Evolutionary conservation across 805 yeast genomes (phyloP).

Genomic region (Metschnikowia peoriensis): DNA sequence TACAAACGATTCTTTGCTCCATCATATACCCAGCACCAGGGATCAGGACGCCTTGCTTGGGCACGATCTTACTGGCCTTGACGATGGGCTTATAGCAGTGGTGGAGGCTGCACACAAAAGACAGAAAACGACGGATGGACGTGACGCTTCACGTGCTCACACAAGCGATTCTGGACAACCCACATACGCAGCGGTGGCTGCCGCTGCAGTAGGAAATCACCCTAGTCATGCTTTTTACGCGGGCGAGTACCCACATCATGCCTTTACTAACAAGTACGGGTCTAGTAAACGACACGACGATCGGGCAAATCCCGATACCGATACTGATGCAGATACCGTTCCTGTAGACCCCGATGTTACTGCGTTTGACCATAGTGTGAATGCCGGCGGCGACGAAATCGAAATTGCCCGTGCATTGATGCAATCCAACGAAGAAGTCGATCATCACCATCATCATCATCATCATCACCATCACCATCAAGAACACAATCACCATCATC

Average conservation of each 20-base stretch:
- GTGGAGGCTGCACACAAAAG: conserved; percentile 56
- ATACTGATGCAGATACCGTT: conserved; percentile 25
- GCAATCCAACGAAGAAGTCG: conserved; percentile 50
- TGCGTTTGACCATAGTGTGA: conserved; percentile 32
- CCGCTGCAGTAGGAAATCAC: conserved; percentile 27
- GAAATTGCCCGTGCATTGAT: conserved; percentile 67
- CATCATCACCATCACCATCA: background rate
- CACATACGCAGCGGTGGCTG: conserved; percentile 35
- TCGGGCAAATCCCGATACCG: background rate
- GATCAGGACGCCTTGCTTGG: conserved; percentile 31
- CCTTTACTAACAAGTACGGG: conserved; percentile 11
- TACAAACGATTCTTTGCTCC: conserved; percentile 15
- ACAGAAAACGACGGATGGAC: conserved; percentile 25
- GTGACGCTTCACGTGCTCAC: conserved; percentile 1
- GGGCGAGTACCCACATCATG: conserved; percentile 12
- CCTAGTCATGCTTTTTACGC: conserved; percentile 18
- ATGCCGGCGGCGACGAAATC: conserved; percentile 49
- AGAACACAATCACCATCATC: background rate
- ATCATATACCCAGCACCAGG: conserved; percentile 10
- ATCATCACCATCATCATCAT: conserved; percentile 4
- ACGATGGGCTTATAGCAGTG: conserved; percentile 53
- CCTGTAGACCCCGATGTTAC: conserved; percentile 62
- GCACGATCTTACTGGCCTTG: conserved; percentile 44
- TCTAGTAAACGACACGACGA: conserved; percentile 6
- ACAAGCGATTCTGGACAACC: conserved; percentile 16